A percentile compares a stretch with the other conserved stretches of the same genome.
phyloP scores from a whole-genome alignment of 768 basidiomycete genomes.

The Lentinula raphanica region DNA sequence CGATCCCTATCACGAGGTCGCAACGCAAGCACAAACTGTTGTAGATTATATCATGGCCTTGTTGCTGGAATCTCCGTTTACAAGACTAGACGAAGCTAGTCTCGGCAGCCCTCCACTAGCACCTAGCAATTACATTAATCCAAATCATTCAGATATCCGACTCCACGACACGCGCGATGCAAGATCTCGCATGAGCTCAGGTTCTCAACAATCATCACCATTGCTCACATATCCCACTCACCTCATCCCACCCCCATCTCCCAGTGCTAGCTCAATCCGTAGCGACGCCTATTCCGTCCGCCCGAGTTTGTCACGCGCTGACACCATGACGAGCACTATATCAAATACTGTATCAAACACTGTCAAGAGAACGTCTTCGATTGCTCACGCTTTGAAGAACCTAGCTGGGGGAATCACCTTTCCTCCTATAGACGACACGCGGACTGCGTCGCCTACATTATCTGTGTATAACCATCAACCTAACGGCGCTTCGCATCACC shows the following conservation, averaged over 20 bases:
- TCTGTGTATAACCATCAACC: not conserved
- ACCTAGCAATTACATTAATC: slow-evolving; percentile 31
- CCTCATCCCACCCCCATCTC: slow-evolving; percentile 34
- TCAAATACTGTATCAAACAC: slow-evolving; percentile 63
- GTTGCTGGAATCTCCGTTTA: slow-evolving; percentile 85
- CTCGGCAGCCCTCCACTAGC: slow-evolving; percentile 46
- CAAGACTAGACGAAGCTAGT: slow-evolving; percentile 62
- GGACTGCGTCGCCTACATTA: slow-evolving; percentile 25
- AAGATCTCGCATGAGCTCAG: slow-evolving; percentile 38
- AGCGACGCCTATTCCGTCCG: slow-evolving; percentile 24
- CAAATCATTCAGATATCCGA: slow-evolving; percentile 15
- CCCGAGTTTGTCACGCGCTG: slow-evolving; percentile 49
- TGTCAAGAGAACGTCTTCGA: slow-evolving; percentile 72
- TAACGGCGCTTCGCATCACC: slow-evolving; percentile 13
- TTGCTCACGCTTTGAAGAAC: slow-evolving; percentile 69
- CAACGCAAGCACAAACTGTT: slow-evolving; percentile 83
- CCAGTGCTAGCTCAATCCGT: slow-evolving; percentile 12
- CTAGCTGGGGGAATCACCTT: slow-evolving; percentile 70
- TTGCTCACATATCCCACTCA: slow-evolving; percentile 18
- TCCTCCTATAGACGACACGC: slow-evolving; percentile 55
- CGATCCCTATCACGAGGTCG: slow-evolving; percentile 91
- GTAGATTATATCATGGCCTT: slow-evolving; percentile 91
- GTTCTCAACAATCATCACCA: slow-evolving; percentile 50
- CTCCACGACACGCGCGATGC: not conserved
- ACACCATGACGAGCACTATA: slow-evolving; percentile 57